Conservation (phyloP, 768 basidiomycete genomes). For the Royoungia palumana region DNA sequence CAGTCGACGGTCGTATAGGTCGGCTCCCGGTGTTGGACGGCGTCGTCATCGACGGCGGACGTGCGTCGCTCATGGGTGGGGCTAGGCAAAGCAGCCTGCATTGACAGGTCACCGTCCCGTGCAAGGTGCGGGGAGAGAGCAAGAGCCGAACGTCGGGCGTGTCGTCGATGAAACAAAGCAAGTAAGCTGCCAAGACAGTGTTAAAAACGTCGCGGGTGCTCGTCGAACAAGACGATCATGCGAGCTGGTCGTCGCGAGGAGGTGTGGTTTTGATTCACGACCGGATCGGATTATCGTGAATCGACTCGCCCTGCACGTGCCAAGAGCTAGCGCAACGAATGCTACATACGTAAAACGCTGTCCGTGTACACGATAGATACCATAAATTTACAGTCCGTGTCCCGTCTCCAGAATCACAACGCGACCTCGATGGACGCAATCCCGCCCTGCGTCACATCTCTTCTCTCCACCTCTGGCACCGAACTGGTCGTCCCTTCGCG, state of each 20-base stretch:
- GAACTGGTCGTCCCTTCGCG: conserved; percentile 16
- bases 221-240: not conserved
- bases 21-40: conserved; percentile 10
- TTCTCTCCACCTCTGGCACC: conserved; percentile 22
- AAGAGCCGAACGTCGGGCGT: not conserved
- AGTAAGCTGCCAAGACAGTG: not conserved
- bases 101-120: conserved; percentile 8
- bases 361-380: conserved; percentile 8
- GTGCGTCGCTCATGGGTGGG: not conserved
- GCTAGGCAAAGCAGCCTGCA: conserved; percentile 16
- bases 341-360: too few species aligned
- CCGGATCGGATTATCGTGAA: conserved; percentile 22
- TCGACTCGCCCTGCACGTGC: conserved; percentile 16
- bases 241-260: not conserved
- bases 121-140: not conserved
- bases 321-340: not conserved
- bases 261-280: conserved; percentile 9
- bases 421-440: conserved; percentile 27
- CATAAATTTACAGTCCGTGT: conserved; percentile 12
- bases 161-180: not conserved
- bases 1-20: conserved; percentile 16
- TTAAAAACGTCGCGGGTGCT: too few species aligned
- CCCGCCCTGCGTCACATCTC: conserved; percentile 17
- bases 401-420: conserved; percentile 21
- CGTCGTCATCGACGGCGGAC: not conserved